phyloP scores from a whole-genome alignment of 2,329 filamentous ascomycete genomes.

The Penicillium glabrum region DNA sequence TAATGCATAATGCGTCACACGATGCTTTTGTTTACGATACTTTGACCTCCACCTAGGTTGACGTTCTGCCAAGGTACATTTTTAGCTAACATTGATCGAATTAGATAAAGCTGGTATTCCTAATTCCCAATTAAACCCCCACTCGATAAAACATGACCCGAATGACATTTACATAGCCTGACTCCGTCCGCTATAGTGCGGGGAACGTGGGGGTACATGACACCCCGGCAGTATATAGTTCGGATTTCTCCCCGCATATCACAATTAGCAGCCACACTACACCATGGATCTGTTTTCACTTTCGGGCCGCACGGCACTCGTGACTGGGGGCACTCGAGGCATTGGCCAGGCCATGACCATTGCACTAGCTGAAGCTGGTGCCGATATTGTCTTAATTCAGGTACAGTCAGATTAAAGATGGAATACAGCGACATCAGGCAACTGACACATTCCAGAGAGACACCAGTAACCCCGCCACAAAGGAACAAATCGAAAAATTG shows the following conservation, averaged over 20 bases:
- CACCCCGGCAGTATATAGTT: constrained; percentile 1
- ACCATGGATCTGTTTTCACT: constrained; percentile 26
- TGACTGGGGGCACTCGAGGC: constrained; percentile 39
- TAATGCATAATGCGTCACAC: neutral
- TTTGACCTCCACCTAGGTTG: too few relatives aligned
- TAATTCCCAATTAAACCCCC: neutral
- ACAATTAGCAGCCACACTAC: neutral
- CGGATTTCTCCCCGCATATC: constrained; percentile 3
- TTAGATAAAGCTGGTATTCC: neutral
- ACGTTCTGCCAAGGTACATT: too few relatives aligned
- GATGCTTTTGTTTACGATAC: too few relatives aligned
- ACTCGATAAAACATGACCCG: neutral
- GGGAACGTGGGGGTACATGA: constrained; percentile 13
- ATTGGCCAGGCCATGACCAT: constrained; percentile 38
- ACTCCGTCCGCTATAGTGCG: neutral
- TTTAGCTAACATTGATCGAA: too few relatives aligned
- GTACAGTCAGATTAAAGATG: neutral
- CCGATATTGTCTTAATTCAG: constrained; percentile 32
- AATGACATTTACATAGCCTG: neutral
- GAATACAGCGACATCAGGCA: neutral
- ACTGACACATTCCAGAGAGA: constrained; percentile 10
- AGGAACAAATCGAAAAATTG: constrained; percentile 26
- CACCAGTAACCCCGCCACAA: constrained; percentile 18
- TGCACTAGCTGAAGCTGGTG: constrained; percentile 37
- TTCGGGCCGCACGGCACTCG: constrained; percentile 30